These are phyloP conservation scores for Hypericum androsaemum DNA, from an alignment of 345 rosid genomes.

Conservation along the genomic window DNA sequence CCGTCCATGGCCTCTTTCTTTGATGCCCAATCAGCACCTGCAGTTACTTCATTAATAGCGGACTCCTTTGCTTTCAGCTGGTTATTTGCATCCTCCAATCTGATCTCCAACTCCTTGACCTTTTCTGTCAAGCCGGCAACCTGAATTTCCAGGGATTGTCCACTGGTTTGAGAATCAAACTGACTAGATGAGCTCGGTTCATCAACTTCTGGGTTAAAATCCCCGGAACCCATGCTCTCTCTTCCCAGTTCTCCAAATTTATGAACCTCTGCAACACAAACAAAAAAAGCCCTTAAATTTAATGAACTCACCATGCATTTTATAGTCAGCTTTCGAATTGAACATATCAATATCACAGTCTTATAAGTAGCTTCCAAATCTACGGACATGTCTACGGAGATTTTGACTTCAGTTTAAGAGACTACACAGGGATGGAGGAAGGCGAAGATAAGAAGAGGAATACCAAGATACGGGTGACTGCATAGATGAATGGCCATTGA, in stretches of 20 bases:
- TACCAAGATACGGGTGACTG: too few species aligned
- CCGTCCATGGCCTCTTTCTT: slow-evolving; percentile 32
- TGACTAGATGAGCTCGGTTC: slow-evolving; percentile 33
- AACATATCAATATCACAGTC: neutral
- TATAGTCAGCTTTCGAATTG: neutral
- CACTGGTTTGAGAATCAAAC: slow-evolving; percentile 22
- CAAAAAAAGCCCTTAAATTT: slow-evolving; percentile 6
- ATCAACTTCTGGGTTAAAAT: slow-evolving; percentile 15
- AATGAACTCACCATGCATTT: neutral
- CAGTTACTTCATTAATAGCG: slow-evolving; percentile 36
- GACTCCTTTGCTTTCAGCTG: slow-evolving; percentile 36
- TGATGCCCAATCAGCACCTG: slow-evolving; percentile 16
- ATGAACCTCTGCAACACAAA: slow-evolving; percentile 35
- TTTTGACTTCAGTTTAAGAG: too few species aligned
- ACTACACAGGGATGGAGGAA: too few species aligned
- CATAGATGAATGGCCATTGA: too few species aligned
- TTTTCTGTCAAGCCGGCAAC: slow-evolving; percentile 37
- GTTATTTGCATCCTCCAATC: slow-evolving; percentile 38
- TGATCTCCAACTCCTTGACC: slow-evolving; percentile 36
- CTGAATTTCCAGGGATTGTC: slow-evolving; percentile 31
- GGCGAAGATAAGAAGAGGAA: too few species aligned
- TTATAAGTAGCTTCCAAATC: neutral
- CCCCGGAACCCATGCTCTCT: slow-evolving; percentile 24
- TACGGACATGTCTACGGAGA: too few species aligned
- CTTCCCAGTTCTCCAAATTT: slow-evolving; percentile 49